Conservation (phyloP, 345 rosid species). For the Eucalyptus erythrocorys region DNA sequence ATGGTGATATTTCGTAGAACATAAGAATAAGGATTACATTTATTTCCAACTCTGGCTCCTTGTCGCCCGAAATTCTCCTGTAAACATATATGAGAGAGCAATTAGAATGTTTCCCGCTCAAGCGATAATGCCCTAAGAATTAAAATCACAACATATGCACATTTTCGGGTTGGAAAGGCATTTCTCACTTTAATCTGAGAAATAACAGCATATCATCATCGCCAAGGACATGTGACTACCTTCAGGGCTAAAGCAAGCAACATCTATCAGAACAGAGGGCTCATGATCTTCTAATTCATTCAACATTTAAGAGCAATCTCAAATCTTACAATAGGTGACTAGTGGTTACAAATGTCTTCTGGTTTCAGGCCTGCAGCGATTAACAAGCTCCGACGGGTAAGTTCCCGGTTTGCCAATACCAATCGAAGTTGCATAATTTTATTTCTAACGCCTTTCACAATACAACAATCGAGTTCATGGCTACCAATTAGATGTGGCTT, state of each 20-base stretch:
- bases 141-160: not conserved
- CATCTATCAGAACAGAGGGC: not conserved
- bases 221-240: not conserved
- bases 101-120: not conserved
- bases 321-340: not conserved
- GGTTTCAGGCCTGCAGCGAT: not conserved
- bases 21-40: constrained; percentile 10
- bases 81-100: not conserved
- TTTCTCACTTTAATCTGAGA: not conserved
- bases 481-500: not conserved
- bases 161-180: not conserved
- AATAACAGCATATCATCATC: not conserved
- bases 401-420: not conserved
- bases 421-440: not conserved
- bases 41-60: constrained; percentile 23
- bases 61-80: constrained; percentile 29
- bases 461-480: not conserved
- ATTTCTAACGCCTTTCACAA: not conserved
- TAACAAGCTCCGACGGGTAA: not conserved
- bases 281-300: not conserved
- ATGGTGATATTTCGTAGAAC: not conserved
- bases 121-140: not conserved
- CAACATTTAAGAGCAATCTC: not conserved
- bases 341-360: not conserved
- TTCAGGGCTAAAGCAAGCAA: not conserved